Evolutionary conservation across 371 early-diverging fungal genomes (phyloP).

Genomic region (Batrachochytrium dendrobatidis): DNA sequence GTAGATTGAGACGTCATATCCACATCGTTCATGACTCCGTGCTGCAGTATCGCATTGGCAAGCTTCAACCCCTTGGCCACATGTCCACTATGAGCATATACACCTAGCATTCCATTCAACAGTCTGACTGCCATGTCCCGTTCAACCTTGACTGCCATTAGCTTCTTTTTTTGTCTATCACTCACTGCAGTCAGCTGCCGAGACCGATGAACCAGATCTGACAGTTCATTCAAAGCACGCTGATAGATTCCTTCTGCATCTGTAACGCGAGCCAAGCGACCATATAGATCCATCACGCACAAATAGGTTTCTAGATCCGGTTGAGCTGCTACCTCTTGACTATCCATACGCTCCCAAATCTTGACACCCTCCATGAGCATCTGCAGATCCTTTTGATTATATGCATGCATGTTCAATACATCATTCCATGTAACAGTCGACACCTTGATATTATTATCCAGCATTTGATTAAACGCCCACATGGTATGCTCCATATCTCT

Average conservation of each 20-base stretch:
- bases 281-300: constrained; percentile 8
- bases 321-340: background rate
- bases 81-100: background rate
- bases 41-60: background rate
- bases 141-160: background rate
- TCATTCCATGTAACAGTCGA: constrained; percentile 7
- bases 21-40: background rate
- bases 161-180: too few relatives aligned
- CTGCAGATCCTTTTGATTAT: background rate
- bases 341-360: constrained; percentile 10
- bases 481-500: constrained; percentile 10
- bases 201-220: background rate
- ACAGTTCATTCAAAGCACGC: background rate
- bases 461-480: constrained; percentile 9
- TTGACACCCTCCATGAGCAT: constrained; percentile 11
- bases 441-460: background rate
- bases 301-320: background rate
- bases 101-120: background rate
- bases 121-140: background rate
- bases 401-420: constrained; percentile 4
- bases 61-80: constrained; percentile 3
- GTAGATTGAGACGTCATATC: background rate
- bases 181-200: too few relatives aligned
- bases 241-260: background rate
- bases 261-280: constrained; percentile 4